phyloP scores from a whole-genome alignment of 768 basidiomycete species.

The Daedaleopsis nitida region DNA sequence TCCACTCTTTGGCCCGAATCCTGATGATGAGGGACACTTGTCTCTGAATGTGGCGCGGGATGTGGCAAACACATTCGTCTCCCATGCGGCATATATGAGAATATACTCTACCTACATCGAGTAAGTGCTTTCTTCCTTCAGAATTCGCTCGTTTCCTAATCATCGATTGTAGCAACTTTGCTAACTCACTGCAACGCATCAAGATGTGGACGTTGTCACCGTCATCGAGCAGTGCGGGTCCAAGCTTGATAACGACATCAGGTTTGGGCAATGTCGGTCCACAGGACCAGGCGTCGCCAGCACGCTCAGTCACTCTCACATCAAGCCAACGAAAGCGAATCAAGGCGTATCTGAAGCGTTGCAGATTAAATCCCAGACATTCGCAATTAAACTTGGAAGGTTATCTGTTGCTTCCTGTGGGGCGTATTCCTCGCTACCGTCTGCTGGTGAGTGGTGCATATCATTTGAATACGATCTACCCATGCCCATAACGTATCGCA shows the following conservation, averaged over 20 bases:
- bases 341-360: conserved; percentile 86
- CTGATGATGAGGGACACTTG: conserved; percentile 71
- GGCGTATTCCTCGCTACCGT: conserved; percentile 96
- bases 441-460: conserved; percentile 69
- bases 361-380: conserved; percentile 85
- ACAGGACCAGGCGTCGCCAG: conserved; percentile 39
- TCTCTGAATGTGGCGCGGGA: conserved; percentile 75
- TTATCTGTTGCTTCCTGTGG: conserved; percentile 92
- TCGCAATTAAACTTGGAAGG: conserved; percentile 94
- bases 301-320: conserved; percentile 58
- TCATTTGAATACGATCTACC: conserved; percentile 6
- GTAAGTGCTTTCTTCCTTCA: conserved; percentile 53
- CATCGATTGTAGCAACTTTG: conserved; percentile 73
- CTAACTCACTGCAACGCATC: conserved; percentile 86
- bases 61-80: conserved; percentile 87
- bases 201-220: conserved; percentile 76
- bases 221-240: conserved; percentile 58
- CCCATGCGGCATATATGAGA: conserved; percentile 96
- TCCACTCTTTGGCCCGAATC: conserved; percentile 53
- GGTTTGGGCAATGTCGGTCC: conserved; percentile 42
- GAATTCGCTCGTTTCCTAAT: conserved; percentile 15
- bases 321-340: conserved; percentile 87
- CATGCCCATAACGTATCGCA: conserved; percentile 28
- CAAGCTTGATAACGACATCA: conserved; percentile 57
- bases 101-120: conserved; percentile 99